These are phyloP conservation scores for Guillardia theta DNA, from an alignment of 78 protist genomes.

Conservation along the genomic window DNA sequence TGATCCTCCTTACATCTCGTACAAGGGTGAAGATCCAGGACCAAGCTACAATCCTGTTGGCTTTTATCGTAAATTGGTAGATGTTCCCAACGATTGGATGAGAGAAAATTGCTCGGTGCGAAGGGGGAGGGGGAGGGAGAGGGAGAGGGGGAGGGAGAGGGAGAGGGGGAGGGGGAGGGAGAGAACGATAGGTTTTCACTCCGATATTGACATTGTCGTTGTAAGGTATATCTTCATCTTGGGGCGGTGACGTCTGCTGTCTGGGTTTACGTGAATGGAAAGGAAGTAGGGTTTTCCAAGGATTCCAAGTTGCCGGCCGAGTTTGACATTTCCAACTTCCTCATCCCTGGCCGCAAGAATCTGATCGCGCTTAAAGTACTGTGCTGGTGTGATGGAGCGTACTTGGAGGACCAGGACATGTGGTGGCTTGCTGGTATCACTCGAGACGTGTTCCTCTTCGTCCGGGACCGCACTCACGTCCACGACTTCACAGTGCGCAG, in stretches of 20 bases:
- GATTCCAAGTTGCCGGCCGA: background rate
- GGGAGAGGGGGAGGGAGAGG: too few relatives aligned
- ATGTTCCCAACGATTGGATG: too few relatives aligned
- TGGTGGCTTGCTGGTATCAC: conserved; percentile 44
- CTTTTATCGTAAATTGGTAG: too few relatives aligned
- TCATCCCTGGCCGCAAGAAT: background rate
- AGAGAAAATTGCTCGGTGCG: too few relatives aligned
- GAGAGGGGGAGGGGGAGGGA: too few relatives aligned
- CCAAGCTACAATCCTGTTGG: background rate
- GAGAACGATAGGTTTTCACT: too few relatives aligned
- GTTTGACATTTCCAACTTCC: background rate
- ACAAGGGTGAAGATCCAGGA: background rate
- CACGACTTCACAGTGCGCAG: background rate
- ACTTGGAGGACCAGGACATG: conserved; percentile 30
- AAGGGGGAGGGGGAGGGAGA: too few relatives aligned
- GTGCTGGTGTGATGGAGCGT: background rate
- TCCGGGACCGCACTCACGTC: background rate
- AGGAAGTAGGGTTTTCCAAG: background rate
- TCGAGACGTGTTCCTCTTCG: background rate
- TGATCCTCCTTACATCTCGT: background rate
- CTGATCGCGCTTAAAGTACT: background rate
- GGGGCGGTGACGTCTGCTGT: background rate
- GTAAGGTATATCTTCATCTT: background rate
- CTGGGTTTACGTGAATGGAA: background rate
- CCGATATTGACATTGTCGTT: too few relatives aligned